Base-by-base conservation (phyloP, 768 basidiomycete genomes). In the Russula ochroleuca region DNA sequence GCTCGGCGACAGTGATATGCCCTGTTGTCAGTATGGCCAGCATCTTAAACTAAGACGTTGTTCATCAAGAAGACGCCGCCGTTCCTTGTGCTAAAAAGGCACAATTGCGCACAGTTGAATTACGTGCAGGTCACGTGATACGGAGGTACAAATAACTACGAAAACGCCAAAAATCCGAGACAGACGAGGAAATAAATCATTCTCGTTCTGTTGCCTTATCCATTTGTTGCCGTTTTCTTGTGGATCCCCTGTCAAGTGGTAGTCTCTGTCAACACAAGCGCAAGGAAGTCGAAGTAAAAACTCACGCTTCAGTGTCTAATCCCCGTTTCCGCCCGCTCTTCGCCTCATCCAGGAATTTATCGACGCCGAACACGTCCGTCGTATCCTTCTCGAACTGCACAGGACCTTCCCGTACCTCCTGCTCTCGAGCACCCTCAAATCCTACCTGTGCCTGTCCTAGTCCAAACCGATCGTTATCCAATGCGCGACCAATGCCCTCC, bases 331-430 rank as follows among this genome's bases (percentile, higher is more conserved):
- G 85, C n/a, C 94, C 96, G 25, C 87, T 87, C 81, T 93, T 97
- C 19, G 96, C 97, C 74, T 94, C 92, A 73, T 98, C 93, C 80
- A 98, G 82, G 80, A 99, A 98, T 73, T 96, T 87, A 75, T 97
- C 91, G 67, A 98, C 80, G 66, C 96, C 96, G 72, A 98, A 98
- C 21, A 98, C 93, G 81, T 98, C 96, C n/a, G 86, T 83, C 1
- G 89, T 86, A 71, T 99, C 96, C 78, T 98, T 97, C 80, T 99
- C 97, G 71, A 99, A 99, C 72, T 98, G 94, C 47, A 99, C 97
- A 25, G 97, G 97, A 1, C 97, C 97, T 70, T 93, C 91, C 61
- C 87, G 78, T 31, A 88, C 80, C 72, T 94, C 94, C 72, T 90
- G 90, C 21, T 90, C 88, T 45, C 79, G 80, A 15, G 95, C 91